These are phyloP conservation scores for Sordariomycetes sp. DNA, from an alignment of 2,329 filamentous ascomycete genomes.

Conservation along the genomic window DNA sequence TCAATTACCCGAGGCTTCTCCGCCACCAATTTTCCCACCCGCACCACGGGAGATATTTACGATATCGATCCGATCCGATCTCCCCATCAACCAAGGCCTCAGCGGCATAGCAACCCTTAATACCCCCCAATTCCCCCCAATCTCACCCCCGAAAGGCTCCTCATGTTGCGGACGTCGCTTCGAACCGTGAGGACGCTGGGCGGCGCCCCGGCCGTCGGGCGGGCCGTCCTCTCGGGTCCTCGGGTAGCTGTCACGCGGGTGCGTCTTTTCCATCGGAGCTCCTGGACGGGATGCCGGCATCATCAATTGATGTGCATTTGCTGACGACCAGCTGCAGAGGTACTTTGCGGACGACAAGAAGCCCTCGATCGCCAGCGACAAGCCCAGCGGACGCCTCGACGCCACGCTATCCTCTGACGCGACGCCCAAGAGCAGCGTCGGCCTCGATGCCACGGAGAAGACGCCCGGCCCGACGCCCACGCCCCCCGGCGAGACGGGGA, in stretches of 20 bases:
- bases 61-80: not conserved
- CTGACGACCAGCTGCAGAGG: slow-evolving; percentile 27
- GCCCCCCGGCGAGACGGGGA: slow-evolving; percentile 23
- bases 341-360: slow-evolving; percentile 42
- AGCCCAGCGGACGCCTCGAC: slow-evolving; percentile 13
- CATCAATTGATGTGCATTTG: not conserved
- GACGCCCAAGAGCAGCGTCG: slow-evolving; percentile 10
- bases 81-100: not conserved
- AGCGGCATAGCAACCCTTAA: not conserved
- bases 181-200: slow-evolving; percentile 48
- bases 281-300: slow-evolving; percentile 8
- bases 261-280: slow-evolving; percentile 3
- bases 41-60: slow-evolving; percentile 1
- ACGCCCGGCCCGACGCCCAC: slow-evolving; percentile 21
- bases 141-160: slow-evolving; percentile 23
- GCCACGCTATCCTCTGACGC: slow-evolving; percentile 13
- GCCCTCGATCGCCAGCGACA: slow-evolving; percentile 30
- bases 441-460: slow-evolving; percentile 4
- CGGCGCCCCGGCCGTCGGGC: slow-evolving; percentile 32
- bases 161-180: slow-evolving; percentile 59
- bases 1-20: slow-evolving; percentile 1
- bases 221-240: slow-evolving; percentile 40
- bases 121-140: not conserved
- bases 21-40: slow-evolving; percentile 3
- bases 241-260: slow-evolving; percentile 27